These are phyloP conservation scores for Yamadazyma siamensis DNA, from an alignment of 1,139 yeast genomes.

Conservation along the genomic window DNA sequence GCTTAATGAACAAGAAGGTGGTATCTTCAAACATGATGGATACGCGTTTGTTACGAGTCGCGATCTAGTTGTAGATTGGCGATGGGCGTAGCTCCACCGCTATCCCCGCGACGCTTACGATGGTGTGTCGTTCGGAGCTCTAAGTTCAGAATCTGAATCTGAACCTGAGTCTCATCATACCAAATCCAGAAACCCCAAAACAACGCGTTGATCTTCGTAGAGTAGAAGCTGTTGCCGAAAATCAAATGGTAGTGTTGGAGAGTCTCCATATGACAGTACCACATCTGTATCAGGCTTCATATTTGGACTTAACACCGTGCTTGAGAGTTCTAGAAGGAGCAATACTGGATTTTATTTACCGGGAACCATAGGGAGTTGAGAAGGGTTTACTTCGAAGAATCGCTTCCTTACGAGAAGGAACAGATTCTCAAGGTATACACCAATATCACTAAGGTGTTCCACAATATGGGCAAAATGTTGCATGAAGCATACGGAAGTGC, in stretches of 20 bases:
- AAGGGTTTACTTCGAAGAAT: slow-evolving; percentile 47
- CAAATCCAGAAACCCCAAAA: too few relatives aligned
- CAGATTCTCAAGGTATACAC: slow-evolving; percentile 44
- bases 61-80: too few relatives aligned
- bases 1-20: slow-evolving; percentile 33
- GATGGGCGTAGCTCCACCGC: too few relatives aligned
- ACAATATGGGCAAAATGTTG: slow-evolving; percentile 18
- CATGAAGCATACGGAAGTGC: slow-evolving; percentile 12
- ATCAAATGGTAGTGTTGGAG: slow-evolving; percentile 65
- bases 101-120: too few relatives aligned
- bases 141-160: too few relatives aligned
- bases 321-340: slow-evolving; percentile 41
- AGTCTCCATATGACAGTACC: slow-evolving; percentile 24
- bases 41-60: neutral
- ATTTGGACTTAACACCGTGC: slow-evolving; percentile 29
- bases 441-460: slow-evolving; percentile 40
- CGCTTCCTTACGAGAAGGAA: slow-evolving; percentile 51
- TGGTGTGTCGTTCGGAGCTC: too few relatives aligned
- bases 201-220: slow-evolving; percentile 98
- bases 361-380: slow-evolving; percentile 53
- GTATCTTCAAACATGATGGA: slow-evolving; percentile 12
- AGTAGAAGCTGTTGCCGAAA: slow-evolving; percentile 86
- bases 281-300: neutral
- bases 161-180: too few relatives aligned
- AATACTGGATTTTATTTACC: slow-evolving; percentile 61